phyloP scores from a whole-genome alignment of 164 flowering plant species.

The Magnolia officinalis region DNA sequence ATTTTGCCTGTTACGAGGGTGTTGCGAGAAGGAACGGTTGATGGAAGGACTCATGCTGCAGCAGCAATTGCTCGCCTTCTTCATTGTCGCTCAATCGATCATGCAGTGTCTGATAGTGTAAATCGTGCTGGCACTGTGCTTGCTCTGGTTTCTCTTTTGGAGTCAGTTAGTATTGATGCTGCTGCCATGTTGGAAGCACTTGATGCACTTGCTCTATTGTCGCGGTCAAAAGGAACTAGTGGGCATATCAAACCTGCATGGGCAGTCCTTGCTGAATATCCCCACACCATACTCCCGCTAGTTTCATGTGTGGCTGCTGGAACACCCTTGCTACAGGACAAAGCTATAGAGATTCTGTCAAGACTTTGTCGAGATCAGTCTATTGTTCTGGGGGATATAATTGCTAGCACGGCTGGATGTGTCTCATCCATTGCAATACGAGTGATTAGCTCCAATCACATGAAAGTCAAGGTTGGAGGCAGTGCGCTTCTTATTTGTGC shows the following conservation, averaged over 20 bases:
- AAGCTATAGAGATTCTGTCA: slow-evolving; percentile 81
- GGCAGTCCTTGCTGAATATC: slow-evolving; percentile 78
- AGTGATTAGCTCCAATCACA: slow-evolving; percentile 53
- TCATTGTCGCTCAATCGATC: slow-evolving; percentile 47
- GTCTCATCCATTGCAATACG: slow-evolving; percentile 65
- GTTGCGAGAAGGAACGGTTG: slow-evolving; percentile 66
- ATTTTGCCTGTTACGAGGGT: slow-evolving; percentile 83
- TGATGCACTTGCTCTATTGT: slow-evolving; percentile 79
- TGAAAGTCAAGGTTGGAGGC: slow-evolving; percentile 78
- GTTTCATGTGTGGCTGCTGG: slow-evolving; percentile 71
- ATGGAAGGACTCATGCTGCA: slow-evolving; percentile 87
- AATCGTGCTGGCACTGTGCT: slow-evolving; percentile 87
- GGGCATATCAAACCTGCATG: slow-evolving; percentile 77
- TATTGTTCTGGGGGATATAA: slow-evolving; percentile 53
- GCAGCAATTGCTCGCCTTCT: slow-evolving; percentile 91
- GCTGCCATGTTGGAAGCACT: slow-evolving; percentile 78
- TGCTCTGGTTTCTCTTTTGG: slow-evolving; percentile 79
- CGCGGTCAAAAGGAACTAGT: slow-evolving; percentile 55
- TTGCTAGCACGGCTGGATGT: slow-evolving; percentile 60
- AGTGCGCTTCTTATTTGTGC: slow-evolving; percentile 88
- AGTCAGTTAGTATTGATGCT: slow-evolving; percentile 48
- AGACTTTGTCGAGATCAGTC: slow-evolving; percentile 72
- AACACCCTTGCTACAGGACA: slow-evolving; percentile 74
- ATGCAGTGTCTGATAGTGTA: slow-evolving; percentile 60
- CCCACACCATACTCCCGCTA: slow-evolving; percentile 62